Evolutionary conservation across 2,329 filamentous ascomycete species (phyloP), one percentile per base, ranked within the genome.

Genomic region (Trichoderma lentiforme): DNA sequence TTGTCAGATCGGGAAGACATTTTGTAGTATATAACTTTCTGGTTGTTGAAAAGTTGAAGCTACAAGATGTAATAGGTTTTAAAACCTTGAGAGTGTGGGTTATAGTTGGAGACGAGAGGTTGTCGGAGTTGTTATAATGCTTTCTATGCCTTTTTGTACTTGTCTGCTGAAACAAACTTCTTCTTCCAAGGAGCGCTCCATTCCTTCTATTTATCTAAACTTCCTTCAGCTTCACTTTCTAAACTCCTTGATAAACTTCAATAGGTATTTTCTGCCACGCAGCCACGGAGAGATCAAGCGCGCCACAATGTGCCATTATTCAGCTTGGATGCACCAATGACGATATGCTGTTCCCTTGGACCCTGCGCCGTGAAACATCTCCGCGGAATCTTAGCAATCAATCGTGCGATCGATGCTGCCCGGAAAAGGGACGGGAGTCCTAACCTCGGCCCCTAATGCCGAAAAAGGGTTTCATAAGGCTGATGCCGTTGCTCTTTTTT

Each of bases 1-100:
- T 70, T 61, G 7, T 72, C 30, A 43, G 63, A 66, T 57, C 64
- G 18, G 24, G 64, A 26, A 34, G 64, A 30, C 71, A 72, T 72
- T 36, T 21, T 51, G 43, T 30, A n/a, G 14, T 21, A 5, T 28
- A 36, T 15, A 21, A 18, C 6, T 14, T 36, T 6, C 9, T 21
- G 24, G 15, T 18, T 64, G 26, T 3, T 36, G 7, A n/a, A n/a
- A n/a, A n/a, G n/a, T n/a, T n/a, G n/a, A n/a, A n/a, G n/a, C n/a
- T n/a, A n/a, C n/a, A n/a, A n/a, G n/a, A 6, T 21, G 14, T 61
- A 53, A 24, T 3, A 2, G 1, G 6, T 63, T 18, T 15, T 14
- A 14, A 14, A 15, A 9, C 21, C 9, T 9, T 32, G 18, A 32
- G 26, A 26, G n/a, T 43, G 26, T 2, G 18, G 11, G 2, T 47